These are phyloP conservation scores for Phytophthora tubulina DNA, from an alignment of 352 stramenopile genomes.

Conservation along the genomic window DNA sequence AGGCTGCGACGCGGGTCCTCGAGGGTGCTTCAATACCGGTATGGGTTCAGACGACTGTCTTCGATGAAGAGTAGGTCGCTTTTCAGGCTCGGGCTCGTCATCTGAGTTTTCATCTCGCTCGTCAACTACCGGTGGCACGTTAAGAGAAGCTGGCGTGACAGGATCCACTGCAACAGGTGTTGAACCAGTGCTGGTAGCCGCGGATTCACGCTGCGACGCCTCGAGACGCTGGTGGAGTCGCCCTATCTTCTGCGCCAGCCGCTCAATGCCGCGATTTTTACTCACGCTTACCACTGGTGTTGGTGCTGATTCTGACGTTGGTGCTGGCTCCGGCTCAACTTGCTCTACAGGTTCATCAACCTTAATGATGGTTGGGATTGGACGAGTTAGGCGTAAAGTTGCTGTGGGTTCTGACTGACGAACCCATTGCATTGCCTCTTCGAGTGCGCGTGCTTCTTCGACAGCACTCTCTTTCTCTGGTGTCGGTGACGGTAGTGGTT, in stretches of 20 bases:
- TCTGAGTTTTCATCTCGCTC: conserved; percentile 28
- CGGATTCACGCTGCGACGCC: conserved; percentile 37
- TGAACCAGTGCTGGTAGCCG: conserved; percentile 15
- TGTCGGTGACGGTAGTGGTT: conserved; percentile 31
- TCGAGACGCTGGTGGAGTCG: conserved; percentile 59
- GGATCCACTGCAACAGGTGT: background rate
- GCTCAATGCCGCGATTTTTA: conserved; percentile 54
- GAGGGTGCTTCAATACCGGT: conserved; percentile 23
- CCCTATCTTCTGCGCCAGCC: conserved; percentile 58
- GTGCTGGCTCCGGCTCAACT: conserved; percentile 14
- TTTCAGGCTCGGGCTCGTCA: conserved; percentile 47
- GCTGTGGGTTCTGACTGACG: conserved; percentile 39
- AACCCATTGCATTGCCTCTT: conserved; percentile 50
- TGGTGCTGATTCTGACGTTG: conserved; percentile 6
- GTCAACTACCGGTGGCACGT: conserved; percentile 32
- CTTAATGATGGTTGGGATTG: background rate
- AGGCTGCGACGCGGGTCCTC: conserved; percentile 10
- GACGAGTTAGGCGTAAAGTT: conserved; percentile 16
- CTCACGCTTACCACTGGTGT: conserved; percentile 43
- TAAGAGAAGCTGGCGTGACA: conserved; percentile 11
- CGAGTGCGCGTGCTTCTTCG: conserved; percentile 40
- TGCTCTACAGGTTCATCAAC: conserved; percentile 6
- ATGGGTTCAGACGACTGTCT: conserved; percentile 21
- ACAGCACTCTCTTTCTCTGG: conserved; percentile 25
- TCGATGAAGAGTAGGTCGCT: conserved; percentile 20